Percentiles rank a stretch among this genome's conserved stretches.
phyloP scores from a whole-genome alignment of 805 yeast species.

The Groenewaldozyma tartarivorans region DNA sequence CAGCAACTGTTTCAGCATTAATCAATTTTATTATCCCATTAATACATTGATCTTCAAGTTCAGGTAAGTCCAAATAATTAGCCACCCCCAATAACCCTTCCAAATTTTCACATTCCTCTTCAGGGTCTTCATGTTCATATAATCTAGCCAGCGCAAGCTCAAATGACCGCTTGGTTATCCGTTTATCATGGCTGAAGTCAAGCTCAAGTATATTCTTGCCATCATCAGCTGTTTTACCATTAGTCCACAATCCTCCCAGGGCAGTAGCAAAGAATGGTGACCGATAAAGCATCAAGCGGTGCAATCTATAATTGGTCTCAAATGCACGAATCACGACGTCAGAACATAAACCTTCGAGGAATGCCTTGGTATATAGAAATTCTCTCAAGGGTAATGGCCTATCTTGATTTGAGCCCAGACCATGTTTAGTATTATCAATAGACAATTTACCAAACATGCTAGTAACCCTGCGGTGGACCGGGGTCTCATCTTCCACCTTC shows the following conservation, averaged over 20 bases:
- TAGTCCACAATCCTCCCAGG: constrained; percentile 36
- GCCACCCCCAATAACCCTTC: constrained; percentile 34
- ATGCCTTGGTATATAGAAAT: constrained; percentile 7
- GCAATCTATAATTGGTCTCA: constrained; percentile 35
- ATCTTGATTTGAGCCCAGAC: no score
- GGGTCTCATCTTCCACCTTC: no score
- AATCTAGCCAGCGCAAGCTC: no score
- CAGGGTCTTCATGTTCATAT: neutral
- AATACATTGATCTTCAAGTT: constrained; percentile 33
- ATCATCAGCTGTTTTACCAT: no score
- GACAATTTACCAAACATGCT: no score
- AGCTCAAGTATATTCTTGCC: no score
- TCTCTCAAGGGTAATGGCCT: no score
- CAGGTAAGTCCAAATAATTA: constrained; percentile 38
- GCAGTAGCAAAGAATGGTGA: constrained; percentile 41
- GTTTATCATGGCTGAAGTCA: no score
- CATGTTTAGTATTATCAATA: no score
- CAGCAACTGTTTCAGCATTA: constrained; percentile 34
- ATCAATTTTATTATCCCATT: constrained; percentile 30
- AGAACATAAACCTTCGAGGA: constrained; percentile 6
- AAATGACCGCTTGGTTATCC: no score
- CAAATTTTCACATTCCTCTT: neutral
- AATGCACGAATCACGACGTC: constrained; percentile 33
- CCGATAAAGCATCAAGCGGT: constrained; percentile 36
- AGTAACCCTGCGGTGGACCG: no score